These are phyloP conservation scores for Quercus tomentella DNA, from an alignment of 331 rosid genomes.

Conservation along the genomic window DNA sequence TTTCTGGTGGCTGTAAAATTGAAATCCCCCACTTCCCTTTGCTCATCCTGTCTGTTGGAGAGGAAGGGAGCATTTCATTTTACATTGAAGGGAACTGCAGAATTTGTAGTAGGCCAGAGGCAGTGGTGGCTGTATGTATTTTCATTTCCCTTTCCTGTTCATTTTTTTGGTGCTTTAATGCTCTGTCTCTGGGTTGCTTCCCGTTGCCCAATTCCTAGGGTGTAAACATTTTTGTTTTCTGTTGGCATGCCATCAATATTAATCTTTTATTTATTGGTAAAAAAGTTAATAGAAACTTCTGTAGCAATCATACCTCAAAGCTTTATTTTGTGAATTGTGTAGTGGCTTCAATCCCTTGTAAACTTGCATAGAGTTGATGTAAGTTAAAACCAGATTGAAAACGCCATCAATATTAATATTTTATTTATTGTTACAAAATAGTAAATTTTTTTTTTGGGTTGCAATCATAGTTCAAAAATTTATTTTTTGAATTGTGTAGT, in stretches of 20 bases:
- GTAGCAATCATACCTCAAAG: not conserved
- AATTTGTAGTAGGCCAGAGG: not conserved
- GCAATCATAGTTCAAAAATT: not conserved
- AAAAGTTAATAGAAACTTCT: not conserved
- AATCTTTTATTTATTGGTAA: too few relatives aligned
- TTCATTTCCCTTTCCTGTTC: not conserved
- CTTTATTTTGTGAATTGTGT: not conserved
- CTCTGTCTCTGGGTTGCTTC: not conserved
- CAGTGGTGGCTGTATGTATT: not conserved
- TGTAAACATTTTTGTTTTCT: not conserved
- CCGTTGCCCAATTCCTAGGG: not conserved
- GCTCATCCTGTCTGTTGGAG: not conserved
- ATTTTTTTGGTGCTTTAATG: not conserved
- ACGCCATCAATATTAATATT: too few relatives aligned
- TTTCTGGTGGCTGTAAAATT: not conserved
- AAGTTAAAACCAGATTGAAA: not conserved
- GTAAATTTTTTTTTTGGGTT: too few relatives aligned
- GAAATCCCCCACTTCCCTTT: not conserved
- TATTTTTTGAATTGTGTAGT: not conserved
- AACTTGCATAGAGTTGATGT: not conserved
- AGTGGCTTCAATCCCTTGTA: not conserved
- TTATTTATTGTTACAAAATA: too few relatives aligned
- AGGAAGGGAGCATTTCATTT: not conserved
- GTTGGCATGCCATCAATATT: not conserved
- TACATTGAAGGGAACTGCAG: not conserved